Base-by-base conservation (phyloP, 495 filamentous ascomycete genomes). In the Schizothecium vesticola region DNA sequence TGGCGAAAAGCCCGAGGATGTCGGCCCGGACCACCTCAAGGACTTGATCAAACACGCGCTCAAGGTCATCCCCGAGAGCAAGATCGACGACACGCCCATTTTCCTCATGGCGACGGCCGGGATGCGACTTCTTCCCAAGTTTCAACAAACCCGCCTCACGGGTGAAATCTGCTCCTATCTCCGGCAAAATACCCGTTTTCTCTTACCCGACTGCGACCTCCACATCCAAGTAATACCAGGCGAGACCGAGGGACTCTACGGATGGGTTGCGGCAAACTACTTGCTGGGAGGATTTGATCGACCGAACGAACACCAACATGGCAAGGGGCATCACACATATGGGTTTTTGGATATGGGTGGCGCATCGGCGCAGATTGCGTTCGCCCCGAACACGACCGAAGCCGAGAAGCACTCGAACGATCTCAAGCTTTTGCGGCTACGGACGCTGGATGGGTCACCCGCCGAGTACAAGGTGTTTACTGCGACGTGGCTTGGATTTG, bases 191-290 rank as follows among this genome's bases (percentile, higher is more conserved):
- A 93, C 93, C 12, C 81, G 88, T 23, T 99, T 99, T 73, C 84
- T 88, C 61, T 84, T 99, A 5, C 93, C 95, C 43, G 93, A 98
- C 76, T 99, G 95, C 80, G 87, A 85, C 64, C 78, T 91, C 4
- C 93, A 99, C 73, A 91, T 99, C 24, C 94, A 97, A 74, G 93
- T 97, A 13, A 98, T 99, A 66, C 88, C 92, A 1, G 95, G 95
- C n/a, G 94, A 97, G 74, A 98, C 96, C 0, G 95, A 99, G 77
- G 95, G 94, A 21, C 77, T 99, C 56, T 99, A 98, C 71, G 95
- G 95, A n/a, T 99, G 95, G 95, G 89, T 98, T 70, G 95, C 95
- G 36, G 89, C 94, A n/a, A 99, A 99, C 74, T 99, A 98, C 75
- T 80, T 99, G 22, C 81, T 99, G 33, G 93, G 92, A n/a, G 92